Evolutionary conservation across 78 protist genomes (phyloP), one percentile per base, ranked within the genome.

Genomic region (Salpingoeca rosetta): DNA sequence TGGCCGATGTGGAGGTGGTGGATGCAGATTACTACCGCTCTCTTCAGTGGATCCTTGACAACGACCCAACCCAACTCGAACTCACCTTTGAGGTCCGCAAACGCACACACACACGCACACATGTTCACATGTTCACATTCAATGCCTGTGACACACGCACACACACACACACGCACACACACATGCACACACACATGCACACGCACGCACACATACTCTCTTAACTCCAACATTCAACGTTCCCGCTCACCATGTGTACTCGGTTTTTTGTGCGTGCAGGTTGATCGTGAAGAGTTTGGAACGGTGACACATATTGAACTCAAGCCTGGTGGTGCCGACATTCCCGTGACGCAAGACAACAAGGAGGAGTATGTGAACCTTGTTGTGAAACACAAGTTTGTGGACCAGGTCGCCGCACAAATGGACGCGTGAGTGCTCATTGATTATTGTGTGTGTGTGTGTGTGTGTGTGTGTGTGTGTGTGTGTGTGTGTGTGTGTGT

Each of bases 311-410:
- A 42, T 10, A 31, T 84, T 17, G 92, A 93, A 84, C 88, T 93
- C n/a, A 83, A 36, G 44, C 90, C 90, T 41, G 82, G 77, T 3
- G 89, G 85, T 2, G 45, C 38, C 22, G 40, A 91, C 65, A 90
- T 91, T 31, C 76, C 31, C 45, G 96, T 93, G 44, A 91, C 92
- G 12, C 81, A 91, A 1, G 92, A 56, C 10, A 93, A 93, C 88
- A 89, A 90, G 86, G 12, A 27, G 10, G 87, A 51, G 28, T 25
- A 10, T 26, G 36, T 72, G 36, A 3, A 25, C 2, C 76, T 72
- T 7, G 28, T 25, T 12, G 24, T 72, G 10, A 26, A 10, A 28
- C 76, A 10, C 77, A 10, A 24, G 28, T 35, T 74, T 26, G 77
- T 35, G 12, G 3, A 35, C 22, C 77, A 26, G 12, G 28, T 35